These are phyloP conservation scores for Pseudomassariella vexata DNA, from an alignment of 2,329 filamentous ascomycete species.

Conservation along the genomic window DNA sequence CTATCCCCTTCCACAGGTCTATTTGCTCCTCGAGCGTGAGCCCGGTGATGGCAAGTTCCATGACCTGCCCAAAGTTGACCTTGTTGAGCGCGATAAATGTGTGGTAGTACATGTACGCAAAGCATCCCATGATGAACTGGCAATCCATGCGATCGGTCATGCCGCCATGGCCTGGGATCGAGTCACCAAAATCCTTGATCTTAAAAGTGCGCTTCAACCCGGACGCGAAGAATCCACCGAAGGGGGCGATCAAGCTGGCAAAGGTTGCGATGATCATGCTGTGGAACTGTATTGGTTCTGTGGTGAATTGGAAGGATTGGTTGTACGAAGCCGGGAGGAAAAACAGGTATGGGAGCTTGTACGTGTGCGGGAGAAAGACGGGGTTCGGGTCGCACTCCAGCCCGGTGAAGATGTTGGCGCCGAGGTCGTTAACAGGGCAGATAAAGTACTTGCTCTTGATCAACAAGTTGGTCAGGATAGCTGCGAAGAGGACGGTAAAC, in stretches of 20 bases:
- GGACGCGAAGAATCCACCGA: constrained; percentile 96
- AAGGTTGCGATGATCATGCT: constrained; percentile 87
- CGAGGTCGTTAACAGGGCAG: constrained; percentile 93
- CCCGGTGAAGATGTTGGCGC: constrained; percentile 86
- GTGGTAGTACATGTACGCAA: constrained; percentile 97
- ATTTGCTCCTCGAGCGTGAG: constrained; percentile 82
- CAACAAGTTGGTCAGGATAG: constrained; percentile 75
- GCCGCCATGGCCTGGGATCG: constrained; percentile 93
- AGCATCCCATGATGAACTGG: constrained; percentile 99
- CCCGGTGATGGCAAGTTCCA: constrained; percentile 89
- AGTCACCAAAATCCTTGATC: constrained; percentile 99
- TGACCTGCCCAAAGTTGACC: constrained; percentile 75
- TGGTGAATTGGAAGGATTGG: constrained; percentile 52
- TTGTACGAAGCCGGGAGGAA: constrained; percentile 39
- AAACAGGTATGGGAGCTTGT: constrained; percentile 51
- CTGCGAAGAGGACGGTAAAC: constrained; percentile 84
- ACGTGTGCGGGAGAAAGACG: constrained; percentile 66
- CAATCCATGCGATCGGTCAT: constrained; percentile 99
- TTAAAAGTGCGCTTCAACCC: constrained; percentile 98
- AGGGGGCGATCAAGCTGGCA: constrained; percentile 92
- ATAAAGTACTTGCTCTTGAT: constrained; percentile 96
- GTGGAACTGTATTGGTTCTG: constrained; percentile 90
- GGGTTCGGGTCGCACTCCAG: constrained; percentile 88
- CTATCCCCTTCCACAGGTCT: constrained; percentile 64
- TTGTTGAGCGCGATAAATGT: constrained; percentile 91